These are phyloP conservation scores for Podila horticola DNA, from an alignment of 192 early-diverging fungal genomes.

Conservation along the genomic window DNA sequence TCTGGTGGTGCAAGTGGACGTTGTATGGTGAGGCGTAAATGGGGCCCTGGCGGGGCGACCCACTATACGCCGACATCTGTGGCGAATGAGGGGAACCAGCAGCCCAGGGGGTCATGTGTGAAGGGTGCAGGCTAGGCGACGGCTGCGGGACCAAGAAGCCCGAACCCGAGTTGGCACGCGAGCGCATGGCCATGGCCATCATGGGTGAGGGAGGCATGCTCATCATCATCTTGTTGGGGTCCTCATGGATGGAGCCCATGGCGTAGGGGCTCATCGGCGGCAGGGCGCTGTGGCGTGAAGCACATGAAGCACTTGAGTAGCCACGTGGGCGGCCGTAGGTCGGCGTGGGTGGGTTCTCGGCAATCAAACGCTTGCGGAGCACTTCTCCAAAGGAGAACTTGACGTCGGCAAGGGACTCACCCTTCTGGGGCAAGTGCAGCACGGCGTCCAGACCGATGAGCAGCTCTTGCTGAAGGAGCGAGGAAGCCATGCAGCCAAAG, in stretches of 20 bases:
- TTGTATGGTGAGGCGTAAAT: slow-evolving; percentile 31
- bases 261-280: background rate
- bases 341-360: slow-evolving; percentile 21
- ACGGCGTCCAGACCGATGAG: slow-evolving; percentile 44
- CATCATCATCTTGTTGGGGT: background rate
- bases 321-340: slow-evolving; percentile 2
- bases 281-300: too few species aligned
- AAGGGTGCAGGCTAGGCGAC: slow-evolving; percentile 31
- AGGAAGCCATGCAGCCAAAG: slow-evolving; percentile 50
- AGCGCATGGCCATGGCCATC: slow-evolving; percentile 47
- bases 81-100: slow-evolving; percentile 25
- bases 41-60: slow-evolving; percentile 31
- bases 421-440: slow-evolving; percentile 44
- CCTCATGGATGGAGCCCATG: background rate
- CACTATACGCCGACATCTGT: slow-evolving; percentile 26
- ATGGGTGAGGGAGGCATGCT: slow-evolving; percentile 26
- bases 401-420: slow-evolving; percentile 53
- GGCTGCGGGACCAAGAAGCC: slow-evolving; percentile 40
- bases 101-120: slow-evolving; percentile 36
- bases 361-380: slow-evolving; percentile 46
- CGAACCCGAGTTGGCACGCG: slow-evolving; percentile 42
- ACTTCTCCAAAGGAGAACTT: slow-evolving; percentile 55
- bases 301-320: slow-evolving; percentile 2
- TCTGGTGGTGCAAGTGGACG: slow-evolving; percentile 13
- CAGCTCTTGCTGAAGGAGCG: slow-evolving; percentile 43